These are phyloP conservation scores for Westerdykella sp. DNA, from an alignment of 2,329 filamentous ascomycete genomes.

Conservation along the genomic window DNA sequence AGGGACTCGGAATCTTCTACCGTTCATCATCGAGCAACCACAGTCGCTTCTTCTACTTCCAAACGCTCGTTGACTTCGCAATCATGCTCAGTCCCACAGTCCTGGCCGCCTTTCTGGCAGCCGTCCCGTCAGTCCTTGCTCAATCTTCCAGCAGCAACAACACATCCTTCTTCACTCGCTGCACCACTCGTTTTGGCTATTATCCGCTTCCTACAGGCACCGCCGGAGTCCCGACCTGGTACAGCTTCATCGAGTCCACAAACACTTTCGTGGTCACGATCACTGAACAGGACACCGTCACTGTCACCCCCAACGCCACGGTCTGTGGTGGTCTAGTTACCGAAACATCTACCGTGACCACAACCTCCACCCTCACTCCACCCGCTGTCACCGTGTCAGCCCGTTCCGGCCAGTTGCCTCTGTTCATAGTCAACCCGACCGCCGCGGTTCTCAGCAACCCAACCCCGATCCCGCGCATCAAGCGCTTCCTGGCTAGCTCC, in stretches of 20 bases:
- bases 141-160: not conserved
- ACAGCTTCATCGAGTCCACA: slow-evolving; percentile 4
- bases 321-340: slow-evolving; percentile 17
- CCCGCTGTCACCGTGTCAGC: slow-evolving; percentile 11
- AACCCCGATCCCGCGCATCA: slow-evolving; percentile 13
- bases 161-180: slow-evolving; percentile 2
- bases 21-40: slow-evolving; percentile 4
- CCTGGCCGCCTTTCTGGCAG: slow-evolving; percentile 14
- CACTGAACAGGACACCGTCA: slow-evolving; percentile 12
- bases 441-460: not conserved
- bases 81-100: slow-evolving; percentile 15
- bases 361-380: slow-evolving; percentile 10
- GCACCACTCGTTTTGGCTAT: slow-evolving; percentile 6
- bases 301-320: slow-evolving; percentile 15
- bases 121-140: slow-evolving; percentile 8
- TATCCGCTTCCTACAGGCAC: slow-evolving; percentile 9
- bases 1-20: not conserved
- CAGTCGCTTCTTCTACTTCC: slow-evolving; percentile 4
- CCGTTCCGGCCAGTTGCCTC: slow-evolving; percentile 12
- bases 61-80: slow-evolving; percentile 3
- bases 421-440: slow-evolving; percentile 3
- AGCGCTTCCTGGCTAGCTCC: slow-evolving; percentile 11
- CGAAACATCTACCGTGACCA: slow-evolving; percentile 8
- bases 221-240: slow-evolving; percentile 8
- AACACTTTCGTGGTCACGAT: slow-evolving; percentile 8